Evolutionary conservation across 129 eudicot genomes (phyloP).

Genomic region (Flaveria sonorensis): DNA sequence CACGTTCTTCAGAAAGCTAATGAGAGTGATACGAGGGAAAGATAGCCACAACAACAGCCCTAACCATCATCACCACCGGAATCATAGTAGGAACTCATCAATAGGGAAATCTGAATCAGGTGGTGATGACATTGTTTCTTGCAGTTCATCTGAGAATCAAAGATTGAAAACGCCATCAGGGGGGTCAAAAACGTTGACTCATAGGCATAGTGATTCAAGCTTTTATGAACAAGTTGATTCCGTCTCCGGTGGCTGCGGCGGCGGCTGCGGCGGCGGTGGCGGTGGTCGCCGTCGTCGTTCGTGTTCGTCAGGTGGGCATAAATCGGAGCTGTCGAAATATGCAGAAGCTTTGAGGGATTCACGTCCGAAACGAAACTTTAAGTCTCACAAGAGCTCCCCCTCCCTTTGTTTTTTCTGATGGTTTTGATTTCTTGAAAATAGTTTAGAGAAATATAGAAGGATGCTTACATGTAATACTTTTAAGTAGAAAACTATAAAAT

Average conservation of each 20-base stretch:
- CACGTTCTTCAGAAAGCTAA: constrained; percentile 59
- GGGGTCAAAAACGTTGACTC: constrained; percentile 30
- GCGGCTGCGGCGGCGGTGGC: constrained; percentile 21
- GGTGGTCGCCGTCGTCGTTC: not conserved
- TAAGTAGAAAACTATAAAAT: no score
- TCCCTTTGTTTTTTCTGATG: constrained; percentile 48
- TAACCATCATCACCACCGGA: not conserved
- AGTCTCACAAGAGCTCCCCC: constrained; percentile 50
- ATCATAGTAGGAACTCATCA: constrained; percentile 40
- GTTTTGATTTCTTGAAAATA: not conserved
- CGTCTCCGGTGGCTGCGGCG: constrained; percentile 21
- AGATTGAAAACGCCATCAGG: constrained; percentile 43
- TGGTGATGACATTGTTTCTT: constrained; percentile 34
- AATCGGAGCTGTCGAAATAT: constrained; percentile 54
- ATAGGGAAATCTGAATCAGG: constrained; percentile 29
- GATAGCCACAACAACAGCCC: constrained; percentile 28
- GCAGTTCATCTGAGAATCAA: constrained; percentile 28
- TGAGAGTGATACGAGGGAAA: constrained; percentile 54
- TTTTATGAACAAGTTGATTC: constrained; percentile 39
- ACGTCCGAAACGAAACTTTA: constrained; percentile 20
- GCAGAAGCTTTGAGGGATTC: constrained; percentile 61
- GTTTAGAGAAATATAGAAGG: not conserved
- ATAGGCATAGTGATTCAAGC: constrained; percentile 45
- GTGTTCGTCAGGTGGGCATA: constrained; percentile 27
- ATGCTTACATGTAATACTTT: no score